Evolutionary conservation across 148 eudicot species (phyloP), one percentile per base, ranked within the genome.

Genomic region (Rhododendron vialii): DNA sequence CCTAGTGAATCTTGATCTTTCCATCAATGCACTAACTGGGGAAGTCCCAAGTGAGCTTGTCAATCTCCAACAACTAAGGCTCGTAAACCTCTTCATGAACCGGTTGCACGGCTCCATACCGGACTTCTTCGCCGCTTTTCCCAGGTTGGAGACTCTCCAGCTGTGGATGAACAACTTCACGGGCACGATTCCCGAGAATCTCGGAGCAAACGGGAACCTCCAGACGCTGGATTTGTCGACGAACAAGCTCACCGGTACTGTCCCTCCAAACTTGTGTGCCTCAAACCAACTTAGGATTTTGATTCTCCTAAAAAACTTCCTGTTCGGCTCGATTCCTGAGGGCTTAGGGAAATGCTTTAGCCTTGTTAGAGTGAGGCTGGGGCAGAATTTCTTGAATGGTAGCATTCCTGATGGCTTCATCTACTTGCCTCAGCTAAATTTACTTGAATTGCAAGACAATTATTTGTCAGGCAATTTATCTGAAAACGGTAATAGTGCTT

Each of bases 81-180:
- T 98, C 30, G 50, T 98, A 8, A 95, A 98, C 65, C 93, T 98
- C 6, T 98, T 98, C 91, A 84, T 93, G 87, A 98, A 98, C 85
- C 92, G 91, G 86, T 61, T 98, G 78, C 98, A 98, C 84, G 99
- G 99, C 75, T 92, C 99, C 1, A 89, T 97, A 17, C 99, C 99
- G 28, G 94, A 93, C 45, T 98, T 91, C 81, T 50, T 98, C 12
- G 95, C 99, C 9, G 94, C 92, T 33, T 90, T 89, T 24, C 95
- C 96, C 0, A 47, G 90, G 30, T 67, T 98, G 87, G 90, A 91
- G 48, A 89, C 83, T 30, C 96, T 98, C 35, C 85, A 78, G 71
- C 90, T 98, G 22, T 98, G 99, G 99, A 93, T 76, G 92, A 98
- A 98, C 94, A 98, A 95, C 84, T 98, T 98, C 91, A 98, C 98